Percentiles rank a stretch among this genome's conserved stretches.
These are phyloP conservation scores for Globisporangium paddicum DNA, from an alignment of 352 stramenopile genomes.

Conservation along the genomic window DNA sequence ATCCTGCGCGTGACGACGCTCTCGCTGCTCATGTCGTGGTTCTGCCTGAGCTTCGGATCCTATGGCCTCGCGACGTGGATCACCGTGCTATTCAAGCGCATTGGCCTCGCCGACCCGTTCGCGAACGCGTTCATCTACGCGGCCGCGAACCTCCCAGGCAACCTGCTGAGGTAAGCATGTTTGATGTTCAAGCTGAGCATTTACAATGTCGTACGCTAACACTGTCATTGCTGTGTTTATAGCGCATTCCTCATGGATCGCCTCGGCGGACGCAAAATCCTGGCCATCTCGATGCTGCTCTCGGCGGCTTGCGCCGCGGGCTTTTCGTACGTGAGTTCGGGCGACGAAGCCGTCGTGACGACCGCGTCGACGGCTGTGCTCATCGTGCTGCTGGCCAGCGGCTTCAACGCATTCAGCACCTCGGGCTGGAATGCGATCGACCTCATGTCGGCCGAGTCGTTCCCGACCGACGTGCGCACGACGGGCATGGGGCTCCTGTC, in stretches of 20 bases:
- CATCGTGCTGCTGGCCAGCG: slow-evolving; percentile 81
- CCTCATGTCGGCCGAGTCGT: slow-evolving; percentile 88
- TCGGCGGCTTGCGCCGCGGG: slow-evolving; percentile 55
- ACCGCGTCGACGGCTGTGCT: slow-evolving; percentile 19
- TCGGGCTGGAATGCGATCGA: slow-evolving; percentile 90
- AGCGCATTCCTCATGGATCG: slow-evolving; percentile 65
- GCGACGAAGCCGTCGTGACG: slow-evolving; percentile 5
- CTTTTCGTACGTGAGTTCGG: slow-evolving; percentile 67
- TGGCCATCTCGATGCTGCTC: slow-evolving; percentile 73
- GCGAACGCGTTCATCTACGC: slow-evolving; percentile 92
- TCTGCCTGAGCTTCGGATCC: slow-evolving; percentile 78
- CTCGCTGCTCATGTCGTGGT: slow-evolving; percentile 59
- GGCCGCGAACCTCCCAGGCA: slow-evolving; percentile 87
- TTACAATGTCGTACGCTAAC: neutral
- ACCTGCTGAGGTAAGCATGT: slow-evolving; percentile 60
- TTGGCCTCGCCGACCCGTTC: slow-evolving; percentile 87
- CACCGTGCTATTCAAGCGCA: slow-evolving; percentile 89
- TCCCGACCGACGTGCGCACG: slow-evolving; percentile 86
- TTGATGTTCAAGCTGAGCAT: neutral
- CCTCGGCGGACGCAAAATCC: slow-evolving; percentile 56
- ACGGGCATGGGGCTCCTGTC: slow-evolving; percentile 89
- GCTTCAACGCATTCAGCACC: slow-evolving; percentile 92
- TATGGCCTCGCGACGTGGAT: slow-evolving; percentile 94
- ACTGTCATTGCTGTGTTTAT: neutral
- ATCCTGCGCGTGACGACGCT: slow-evolving; percentile 58